Evolutionary conservation across 257 asterid species (phyloP), one percentile per base, ranked within the genome.

Genomic region (Thymus mandschuricus): DNA sequence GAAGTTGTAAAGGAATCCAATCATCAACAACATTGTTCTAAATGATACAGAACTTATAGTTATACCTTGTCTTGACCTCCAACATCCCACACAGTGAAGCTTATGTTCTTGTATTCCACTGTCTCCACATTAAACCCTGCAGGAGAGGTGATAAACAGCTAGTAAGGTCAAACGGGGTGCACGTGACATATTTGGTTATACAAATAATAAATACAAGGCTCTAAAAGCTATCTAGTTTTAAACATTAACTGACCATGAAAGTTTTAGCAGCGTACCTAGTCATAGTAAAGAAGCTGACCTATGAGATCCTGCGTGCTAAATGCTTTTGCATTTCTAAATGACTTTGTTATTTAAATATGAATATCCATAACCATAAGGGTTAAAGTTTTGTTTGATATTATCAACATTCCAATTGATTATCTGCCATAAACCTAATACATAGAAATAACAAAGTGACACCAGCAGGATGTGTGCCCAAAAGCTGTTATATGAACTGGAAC

Each of bases 61-160:
- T 21, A 21, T 62, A 68, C 81, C 81, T 80, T 80, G 73, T 79
- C 84, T 72, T 80, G 84, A 76, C 81, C 84, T 10, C 84, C 81
- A 12, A 80, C 81, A 76, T 80, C 84, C 84, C 81, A 75, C 15
- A 80, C 81, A 51, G 73, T 80, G 66, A 80, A 80, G 73, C 81
- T 75, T 68, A 80, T 80, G 79, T 80, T 76, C 74, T 80, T 76
- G 79, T 76, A 80, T 55, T 80, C 84, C 21, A 80, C 83, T 0
- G 78, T 75, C 81, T 80, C 84, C 52, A 75, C 84, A 72, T 80
- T 76, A 66, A 80, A 80, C 15, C 84, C 84, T 80, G 66, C 35
- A 59, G 52, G 33, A 50, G 12, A 10, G 29, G 34, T 52, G 71
- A 56, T 46, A 15, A n/a, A 41, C 28, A 35, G 45, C 30, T 13